Base-by-base conservation (phyloP, 176 grass and related monocot species). In the Chloris gayana region DNA sequence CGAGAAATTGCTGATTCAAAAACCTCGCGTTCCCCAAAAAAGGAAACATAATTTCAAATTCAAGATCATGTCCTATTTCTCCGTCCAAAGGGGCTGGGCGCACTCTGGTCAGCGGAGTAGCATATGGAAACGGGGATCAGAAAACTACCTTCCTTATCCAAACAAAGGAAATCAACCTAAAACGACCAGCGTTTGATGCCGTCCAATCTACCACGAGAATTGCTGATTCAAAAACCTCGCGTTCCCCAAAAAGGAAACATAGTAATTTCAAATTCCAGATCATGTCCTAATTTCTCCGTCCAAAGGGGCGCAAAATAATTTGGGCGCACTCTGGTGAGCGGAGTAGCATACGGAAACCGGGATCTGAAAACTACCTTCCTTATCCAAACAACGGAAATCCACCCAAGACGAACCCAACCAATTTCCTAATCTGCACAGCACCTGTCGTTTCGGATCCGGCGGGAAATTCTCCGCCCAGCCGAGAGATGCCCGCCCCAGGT, bases 351-450 rank as follows among this genome's bases (percentile, higher is more conserved):
- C 2, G 53, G 59, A 69, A 67, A 50, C 3, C 34, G 22, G 19
- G 17, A 39, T 44, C 18, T 39, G 57, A 22, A 78, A 78, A 64
- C 75, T 7, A 62, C 66, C 61, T 86, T 80, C 60, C 84, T 74
- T 74, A 33, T 27, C 15, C 47, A 21, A 51, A 80, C 37, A 31
- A 61, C 59, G 35, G 35, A 37, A 37, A 37, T 26, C 69, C 19
- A 27, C 62, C 26, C 22, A 37, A 39, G 70, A 46, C 56, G 21
- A 72, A 57, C 9, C 35, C 14, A 83, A 83, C 80, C 49, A 72
- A 30, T 57, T 87, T 82, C 79, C 85, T 72, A 82, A 87, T 87
- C 85, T 70, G 39, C 64, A 29, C 64, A 12, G 64, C 70, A 7
- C 37, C 27, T 29, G 17, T 24, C 31, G 60, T 41, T 17, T 13